phyloP scores from a whole-genome alignment of 345 rosid species.

The Eucalyptus globulus region DNA sequence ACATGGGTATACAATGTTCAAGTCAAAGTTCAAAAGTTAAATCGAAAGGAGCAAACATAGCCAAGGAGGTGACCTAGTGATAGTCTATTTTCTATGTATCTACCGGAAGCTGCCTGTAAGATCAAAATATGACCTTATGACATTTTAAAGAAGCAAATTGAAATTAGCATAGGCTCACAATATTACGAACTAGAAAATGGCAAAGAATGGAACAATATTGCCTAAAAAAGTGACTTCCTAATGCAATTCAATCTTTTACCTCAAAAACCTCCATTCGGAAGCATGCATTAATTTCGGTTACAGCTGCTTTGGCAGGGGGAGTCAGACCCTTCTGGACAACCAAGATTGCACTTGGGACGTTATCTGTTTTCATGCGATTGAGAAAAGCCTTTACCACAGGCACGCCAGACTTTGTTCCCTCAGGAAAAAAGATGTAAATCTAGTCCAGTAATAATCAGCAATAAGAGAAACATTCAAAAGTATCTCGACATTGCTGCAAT shows the following conservation, averaged over 20 bases:
- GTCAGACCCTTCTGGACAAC: slow-evolving; percentile 28
- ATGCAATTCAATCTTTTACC: slow-evolving; percentile 3
- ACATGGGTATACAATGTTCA: background rate
- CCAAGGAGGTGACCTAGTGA: background rate
- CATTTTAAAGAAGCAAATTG: background rate
- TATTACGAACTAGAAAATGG: background rate
- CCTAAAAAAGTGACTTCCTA: background rate
- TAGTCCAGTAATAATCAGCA: background rate
- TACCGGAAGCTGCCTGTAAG: background rate
- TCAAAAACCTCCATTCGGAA: slow-evolving; percentile 35
- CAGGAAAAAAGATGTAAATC: slow-evolving; percentile 51
- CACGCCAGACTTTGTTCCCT: slow-evolving; percentile 35
- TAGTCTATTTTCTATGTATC: background rate
- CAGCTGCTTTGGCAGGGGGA: slow-evolving; percentile 18
- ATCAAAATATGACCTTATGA: background rate
- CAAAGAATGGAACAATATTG: background rate
- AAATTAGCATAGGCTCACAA: background rate
- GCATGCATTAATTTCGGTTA: slow-evolving; percentile 17
- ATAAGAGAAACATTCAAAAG: background rate
- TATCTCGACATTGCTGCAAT: background rate
- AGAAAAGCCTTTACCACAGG: slow-evolving; percentile 18
- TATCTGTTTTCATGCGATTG: slow-evolving; percentile 27
- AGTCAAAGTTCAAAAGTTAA: background rate
- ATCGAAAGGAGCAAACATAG: background rate
- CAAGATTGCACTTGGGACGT: slow-evolving; percentile 25